Evolutionary conservation across 345 rosid genomes (phyloP).

Genomic region (Melaleuca alternifolia): DNA sequence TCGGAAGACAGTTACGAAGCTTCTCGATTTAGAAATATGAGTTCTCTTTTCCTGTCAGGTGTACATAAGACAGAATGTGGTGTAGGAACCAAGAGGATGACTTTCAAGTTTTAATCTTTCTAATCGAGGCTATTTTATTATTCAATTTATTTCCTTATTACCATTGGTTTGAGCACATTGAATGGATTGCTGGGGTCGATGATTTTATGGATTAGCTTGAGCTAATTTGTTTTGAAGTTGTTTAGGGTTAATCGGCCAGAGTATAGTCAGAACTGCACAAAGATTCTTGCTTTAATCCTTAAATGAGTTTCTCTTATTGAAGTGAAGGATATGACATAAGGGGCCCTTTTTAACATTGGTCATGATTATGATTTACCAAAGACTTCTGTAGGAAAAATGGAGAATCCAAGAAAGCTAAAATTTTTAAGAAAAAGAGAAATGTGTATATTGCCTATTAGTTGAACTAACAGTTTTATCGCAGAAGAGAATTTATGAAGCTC

Average conservation of each 20-base stretch:
- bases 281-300: background rate
- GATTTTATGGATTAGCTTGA: background rate
- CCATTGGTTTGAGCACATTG: background rate
- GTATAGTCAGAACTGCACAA: background rate
- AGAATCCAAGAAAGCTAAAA: background rate
- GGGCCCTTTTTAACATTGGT: background rate
- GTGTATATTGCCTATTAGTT: background rate
- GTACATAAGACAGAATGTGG: background rate
- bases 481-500: background rate
- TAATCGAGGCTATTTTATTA: background rate
- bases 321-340: background rate
- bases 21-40: background rate
- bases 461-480: background rate
- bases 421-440: background rate
- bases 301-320: background rate
- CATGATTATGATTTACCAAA: background rate
- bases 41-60: background rate
- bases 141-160: background rate
- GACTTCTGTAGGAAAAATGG: background rate
- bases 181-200: background rate
- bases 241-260: background rate
- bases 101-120: background rate
- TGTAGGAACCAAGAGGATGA: background rate
- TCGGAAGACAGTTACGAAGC: background rate
- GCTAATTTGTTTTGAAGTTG: background rate